Evolutionary conservation across 139 green algal genomes (phyloP).

Genomic region (Chloropicon primus): DNA sequence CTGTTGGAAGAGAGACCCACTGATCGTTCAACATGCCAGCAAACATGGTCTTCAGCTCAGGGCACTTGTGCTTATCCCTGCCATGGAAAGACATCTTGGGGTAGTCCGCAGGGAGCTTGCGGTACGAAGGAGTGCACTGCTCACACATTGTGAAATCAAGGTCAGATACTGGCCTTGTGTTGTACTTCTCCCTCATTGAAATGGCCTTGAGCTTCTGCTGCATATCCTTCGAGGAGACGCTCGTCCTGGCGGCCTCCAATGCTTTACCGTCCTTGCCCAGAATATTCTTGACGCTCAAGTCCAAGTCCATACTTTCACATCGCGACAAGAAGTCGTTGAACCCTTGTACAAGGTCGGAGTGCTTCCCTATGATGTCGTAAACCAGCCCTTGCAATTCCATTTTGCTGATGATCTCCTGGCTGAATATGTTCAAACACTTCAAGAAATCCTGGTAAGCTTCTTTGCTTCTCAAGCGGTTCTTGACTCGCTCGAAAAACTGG

Average conservation of each 20-base stretch:
- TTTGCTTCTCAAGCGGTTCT: not conserved
- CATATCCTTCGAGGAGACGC: slow-evolving; percentile 13
- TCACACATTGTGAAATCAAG: slow-evolving; percentile 63
- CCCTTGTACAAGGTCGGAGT: slow-evolving; percentile 31
- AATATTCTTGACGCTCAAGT: slow-evolving; percentile 13
- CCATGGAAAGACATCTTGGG: slow-evolving; percentile 33
- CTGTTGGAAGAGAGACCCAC: not conserved
- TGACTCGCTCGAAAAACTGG: slow-evolving; percentile 1
- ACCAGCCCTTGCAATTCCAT: slow-evolving; percentile 52
- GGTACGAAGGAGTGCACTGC: slow-evolving; percentile 74
- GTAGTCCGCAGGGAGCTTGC: slow-evolving; percentile 72
- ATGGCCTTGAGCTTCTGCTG: slow-evolving; percentile 14
- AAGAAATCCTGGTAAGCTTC: slow-evolving; percentile 83
- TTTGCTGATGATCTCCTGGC: slow-evolving; percentile 77
- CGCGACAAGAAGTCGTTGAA: slow-evolving; percentile 68
- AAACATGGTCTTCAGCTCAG: not conserved
- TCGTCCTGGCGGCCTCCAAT: slow-evolving; percentile 10
- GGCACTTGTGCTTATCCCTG: not conserved
- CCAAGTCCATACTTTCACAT: slow-evolving; percentile 46
- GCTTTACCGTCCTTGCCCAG: slow-evolving; percentile 6
- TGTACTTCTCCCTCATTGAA: slow-evolving; percentile 51
- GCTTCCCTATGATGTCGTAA: slow-evolving; percentile 71
- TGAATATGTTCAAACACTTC: slow-evolving; percentile 90
- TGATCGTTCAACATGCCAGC: not conserved
- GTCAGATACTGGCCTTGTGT: slow-evolving; percentile 79